Percentiles rank a stretch among this genome's conserved stretches.
These are phyloP conservation scores for Leccinellum albellum DNA, from an alignment of 768 basidiomycete genomes.

Conservation along the genomic window DNA sequence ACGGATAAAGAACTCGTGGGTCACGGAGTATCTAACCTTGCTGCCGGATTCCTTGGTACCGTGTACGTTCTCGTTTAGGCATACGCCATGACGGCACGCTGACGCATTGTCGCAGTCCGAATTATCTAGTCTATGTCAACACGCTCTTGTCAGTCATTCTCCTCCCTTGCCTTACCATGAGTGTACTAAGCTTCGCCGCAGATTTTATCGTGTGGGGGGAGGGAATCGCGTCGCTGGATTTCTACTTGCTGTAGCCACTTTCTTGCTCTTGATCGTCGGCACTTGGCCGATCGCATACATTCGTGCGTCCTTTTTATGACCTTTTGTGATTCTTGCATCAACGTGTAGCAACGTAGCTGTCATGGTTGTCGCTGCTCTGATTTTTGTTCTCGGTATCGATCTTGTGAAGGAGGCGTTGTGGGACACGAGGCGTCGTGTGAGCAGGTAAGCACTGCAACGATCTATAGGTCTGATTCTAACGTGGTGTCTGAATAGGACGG, in stretches of 20 bases:
- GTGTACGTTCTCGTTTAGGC: conserved; percentile 49
- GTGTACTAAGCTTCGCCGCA: conserved; percentile 14
- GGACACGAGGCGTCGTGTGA: conserved; percentile 90
- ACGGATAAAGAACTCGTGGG: conserved; percentile 90
- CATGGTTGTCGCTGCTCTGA: conserved; percentile 86
- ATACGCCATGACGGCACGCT: neutral
- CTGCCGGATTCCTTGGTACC: conserved; percentile 75
- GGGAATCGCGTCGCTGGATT: conserved; percentile 80
- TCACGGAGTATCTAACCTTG: conserved; percentile 88
- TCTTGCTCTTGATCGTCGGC: conserved; percentile 70
- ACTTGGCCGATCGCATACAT: conserved; percentile 90
- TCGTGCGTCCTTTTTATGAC: conserved; percentile 48
- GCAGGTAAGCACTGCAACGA: conserved; percentile 45
- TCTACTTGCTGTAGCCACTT: conserved; percentile 75
- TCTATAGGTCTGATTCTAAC: conserved; percentile 4
- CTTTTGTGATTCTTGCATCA: neutral
- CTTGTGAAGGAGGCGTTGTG: conserved; percentile 93
- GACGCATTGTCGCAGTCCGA: conserved; percentile 47
- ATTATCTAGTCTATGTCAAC: conserved; percentile 87
- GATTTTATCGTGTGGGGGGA: conserved; percentile 93
- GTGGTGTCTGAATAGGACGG: conserved; percentile 41
- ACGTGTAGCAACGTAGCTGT: conserved; percentile 51
- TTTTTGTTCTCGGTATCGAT: conserved; percentile 92
- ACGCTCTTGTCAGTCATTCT: conserved; percentile 58
- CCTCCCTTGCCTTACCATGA: neutral